These are phyloP conservation scores for Usnea hakonensis DNA, from an alignment of 495 filamentous ascomycete genomes.

Conservation along the genomic window DNA sequence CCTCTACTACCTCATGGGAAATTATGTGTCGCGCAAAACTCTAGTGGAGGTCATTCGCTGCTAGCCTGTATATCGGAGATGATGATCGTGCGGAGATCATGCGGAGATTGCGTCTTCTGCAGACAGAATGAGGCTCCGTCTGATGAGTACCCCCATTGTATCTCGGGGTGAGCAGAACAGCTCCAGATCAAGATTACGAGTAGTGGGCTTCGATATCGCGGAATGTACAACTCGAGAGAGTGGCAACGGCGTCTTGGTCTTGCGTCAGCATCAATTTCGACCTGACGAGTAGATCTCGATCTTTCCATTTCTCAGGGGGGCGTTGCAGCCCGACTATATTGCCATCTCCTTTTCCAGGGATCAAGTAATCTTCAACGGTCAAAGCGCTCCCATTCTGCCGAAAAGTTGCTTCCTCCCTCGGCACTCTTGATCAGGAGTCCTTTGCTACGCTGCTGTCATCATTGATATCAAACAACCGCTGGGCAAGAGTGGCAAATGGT, in stretches of 20 bases:
- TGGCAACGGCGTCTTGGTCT: not conserved
- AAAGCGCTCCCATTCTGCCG: not conserved
- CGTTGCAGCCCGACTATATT: not conserved
- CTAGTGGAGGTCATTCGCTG: conserved; percentile 10
- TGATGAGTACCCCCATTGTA: not conserved
- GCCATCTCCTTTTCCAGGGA: not conserved
- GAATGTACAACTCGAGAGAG: not conserved
- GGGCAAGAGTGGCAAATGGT: not conserved
- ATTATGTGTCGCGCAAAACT: not conserved
- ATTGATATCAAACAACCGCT: not conserved
- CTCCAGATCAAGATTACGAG: not conserved
- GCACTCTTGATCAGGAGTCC: not conserved
- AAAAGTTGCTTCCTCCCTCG: not conserved
- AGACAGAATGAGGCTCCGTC: conserved; percentile 3
- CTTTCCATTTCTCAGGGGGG: not conserved
- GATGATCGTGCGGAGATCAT: conserved; percentile 1
- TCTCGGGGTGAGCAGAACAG: not conserved
- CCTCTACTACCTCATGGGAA: not conserved
- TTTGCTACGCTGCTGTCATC: not conserved
- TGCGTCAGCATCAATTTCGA: not conserved
- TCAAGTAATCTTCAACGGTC: not conserved
- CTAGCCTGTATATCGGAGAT: conserved; percentile 9
- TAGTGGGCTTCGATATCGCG: not conserved
- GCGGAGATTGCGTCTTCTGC: not conserved
- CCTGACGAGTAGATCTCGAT: not conserved